Evolutionary conservation across 2,329 filamentous ascomycete species (phyloP), one percentile per base, ranked within the genome.

Genomic region (Macrophomina pseudophaseolina): DNA sequence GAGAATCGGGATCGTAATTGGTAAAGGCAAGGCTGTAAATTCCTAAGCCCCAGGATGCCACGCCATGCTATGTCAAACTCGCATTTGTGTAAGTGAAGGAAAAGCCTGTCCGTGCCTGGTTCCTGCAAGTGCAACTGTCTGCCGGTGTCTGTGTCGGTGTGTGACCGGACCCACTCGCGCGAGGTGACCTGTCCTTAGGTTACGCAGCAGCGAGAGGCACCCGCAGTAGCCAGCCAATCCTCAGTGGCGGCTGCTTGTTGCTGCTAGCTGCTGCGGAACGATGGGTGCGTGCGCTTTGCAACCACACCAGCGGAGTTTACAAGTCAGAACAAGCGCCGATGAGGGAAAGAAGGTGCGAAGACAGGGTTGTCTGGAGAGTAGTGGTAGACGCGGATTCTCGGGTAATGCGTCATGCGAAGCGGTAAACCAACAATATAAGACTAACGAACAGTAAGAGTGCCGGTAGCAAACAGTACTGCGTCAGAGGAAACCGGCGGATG

Each of bases 171-270:
- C 18, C 54, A n/a, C 44, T n/a, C 30, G 30, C 58, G 42, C 44
- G 58, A 62, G 58, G 58, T 49, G 58, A 49, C 58, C 30, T 62
- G 58, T 62, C 58, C 49, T 8, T 49, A 38, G 30, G 58, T 49
- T 49, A 62, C 42, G 58, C 58, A 62, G 18, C 58, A 62, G 58
- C 11, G 32, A 32, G 54, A 12, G 28, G 28, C 12, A 46, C 32
- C 54, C 38, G 54, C 35, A 42, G 18, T 40, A 46, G 38, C 23
- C 53, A 42, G 35, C 53, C 40, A 49, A 44, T 5, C 42, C 48
- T 30, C 58, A 42, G 58, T 62, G 58, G 44, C 58, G 58, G 58
- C 58, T 49, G 58, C 54, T 32, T 33, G 23, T 38, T 46, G 40
- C 38, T 59, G 54, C 33, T 59, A 46, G 54, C 54, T 59, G 54